Conservation (phyloP, 441 rosid species). For the Syzygium malaccense region DNA sequence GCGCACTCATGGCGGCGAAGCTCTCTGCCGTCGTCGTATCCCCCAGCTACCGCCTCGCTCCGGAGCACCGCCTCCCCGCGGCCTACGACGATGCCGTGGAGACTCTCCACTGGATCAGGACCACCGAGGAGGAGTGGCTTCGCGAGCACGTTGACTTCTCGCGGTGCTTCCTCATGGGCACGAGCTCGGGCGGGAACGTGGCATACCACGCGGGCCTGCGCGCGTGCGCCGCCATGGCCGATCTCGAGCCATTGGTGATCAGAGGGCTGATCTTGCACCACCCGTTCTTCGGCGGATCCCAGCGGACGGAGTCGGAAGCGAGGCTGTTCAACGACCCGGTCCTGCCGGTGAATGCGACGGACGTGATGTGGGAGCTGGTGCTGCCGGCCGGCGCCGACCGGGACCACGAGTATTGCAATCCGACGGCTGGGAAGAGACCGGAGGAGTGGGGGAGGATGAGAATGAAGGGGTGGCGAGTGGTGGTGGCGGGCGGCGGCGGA, state of each 20-base stretch:
- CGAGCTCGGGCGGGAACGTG: slow-evolving; percentile 42
- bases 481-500: not conserved
- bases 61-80: slow-evolving; percentile 51
- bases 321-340: slow-evolving; percentile 7
- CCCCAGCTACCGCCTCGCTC: slow-evolving; percentile 40
- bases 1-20: slow-evolving; percentile 11
- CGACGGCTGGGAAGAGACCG: not conserved
- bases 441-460: slow-evolving; percentile 6
- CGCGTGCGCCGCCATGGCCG: not conserved
- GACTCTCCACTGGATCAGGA: slow-evolving; percentile 22
- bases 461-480: slow-evolving; percentile 20
- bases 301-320: slow-evolving; percentile 21
- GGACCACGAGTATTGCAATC: not conserved
- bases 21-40: slow-evolving; percentile 28
- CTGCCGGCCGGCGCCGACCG: not conserved
- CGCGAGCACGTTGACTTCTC: slow-evolving; percentile 22
- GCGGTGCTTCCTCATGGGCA: slow-evolving; percentile 36
- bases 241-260: slow-evolving; percentile 27
- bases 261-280: slow-evolving; percentile 41
- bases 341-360: slow-evolving; percentile 14
- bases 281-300: slow-evolving; percentile 34
- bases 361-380: slow-evolving; percentile 32
- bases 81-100: slow-evolving; percentile 46
- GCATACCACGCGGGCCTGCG: slow-evolving; percentile 29
- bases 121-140: slow-evolving; percentile 27